Evolutionary conservation across 2,329 filamentous ascomycete genomes (phyloP).

Genomic region (Alternaria sp.): DNA sequence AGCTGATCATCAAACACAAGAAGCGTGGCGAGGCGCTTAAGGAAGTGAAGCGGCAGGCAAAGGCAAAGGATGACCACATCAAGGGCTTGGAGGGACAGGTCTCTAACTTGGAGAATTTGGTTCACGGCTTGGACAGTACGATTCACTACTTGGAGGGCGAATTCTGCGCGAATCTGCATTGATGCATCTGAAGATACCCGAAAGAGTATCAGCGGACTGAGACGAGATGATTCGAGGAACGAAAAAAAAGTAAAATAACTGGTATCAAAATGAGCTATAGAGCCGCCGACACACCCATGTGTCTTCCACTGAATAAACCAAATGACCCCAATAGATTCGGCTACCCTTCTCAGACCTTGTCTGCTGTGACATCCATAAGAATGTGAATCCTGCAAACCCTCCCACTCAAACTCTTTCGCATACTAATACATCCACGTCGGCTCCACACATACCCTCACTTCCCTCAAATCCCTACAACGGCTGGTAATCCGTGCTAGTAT

Average conservation of each 20-base stretch:
- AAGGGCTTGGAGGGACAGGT: too few relatives aligned
- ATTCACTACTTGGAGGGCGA: too few relatives aligned
- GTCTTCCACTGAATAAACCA: not conserved
- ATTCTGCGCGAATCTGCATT: too few relatives aligned
- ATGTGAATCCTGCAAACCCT: rapidly evolving
- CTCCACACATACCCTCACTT: not conserved
- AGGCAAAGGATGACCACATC: too few relatives aligned
- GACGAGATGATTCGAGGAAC: not conserved
- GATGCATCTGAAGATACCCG: not conserved
- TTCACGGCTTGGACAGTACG: too few relatives aligned
- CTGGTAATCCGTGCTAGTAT: constrained; percentile 39
- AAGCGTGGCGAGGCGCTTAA: too few relatives aligned
- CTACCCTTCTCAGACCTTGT: not conserved
- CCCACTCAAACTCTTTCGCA: not conserved
- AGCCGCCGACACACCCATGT: not conserved
- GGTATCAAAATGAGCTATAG: not conserved
- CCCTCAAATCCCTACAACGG: constrained; percentile 13
- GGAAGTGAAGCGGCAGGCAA: too few relatives aligned
- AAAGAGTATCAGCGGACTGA: not conserved
- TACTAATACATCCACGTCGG: not conserved
- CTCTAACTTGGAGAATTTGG: too few relatives aligned
- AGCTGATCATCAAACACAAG: too few relatives aligned
- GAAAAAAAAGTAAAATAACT: not conserved
- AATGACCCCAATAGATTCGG: not conserved
- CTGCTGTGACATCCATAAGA: not conserved